phyloP scores from a whole-genome alignment of 208 protist species.

The Phytomonas sp. region DNA sequence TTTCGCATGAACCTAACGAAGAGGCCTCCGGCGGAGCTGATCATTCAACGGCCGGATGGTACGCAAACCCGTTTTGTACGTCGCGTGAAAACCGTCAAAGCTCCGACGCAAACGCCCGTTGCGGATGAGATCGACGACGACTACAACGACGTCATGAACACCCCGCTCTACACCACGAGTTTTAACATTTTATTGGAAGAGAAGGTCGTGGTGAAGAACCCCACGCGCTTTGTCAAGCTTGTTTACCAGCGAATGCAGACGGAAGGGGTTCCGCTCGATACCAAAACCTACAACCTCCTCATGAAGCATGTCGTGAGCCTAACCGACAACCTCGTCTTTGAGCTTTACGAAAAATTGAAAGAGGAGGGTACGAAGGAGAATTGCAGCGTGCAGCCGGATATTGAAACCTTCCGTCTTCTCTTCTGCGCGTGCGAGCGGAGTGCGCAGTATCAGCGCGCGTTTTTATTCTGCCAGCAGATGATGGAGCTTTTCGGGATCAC shows the following conservation, averaged over 20 bases:
- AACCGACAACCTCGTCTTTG: slow-evolving; percentile 68
- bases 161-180: slow-evolving; percentile 80
- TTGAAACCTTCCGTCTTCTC: slow-evolving; percentile 74
- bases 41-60: slow-evolving; percentile 54
- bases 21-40: slow-evolving; percentile 43
- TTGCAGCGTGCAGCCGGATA: slow-evolving; percentile 41
- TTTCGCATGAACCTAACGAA: slow-evolving; percentile 16
- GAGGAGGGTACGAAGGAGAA: slow-evolving; percentile 30
- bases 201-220: slow-evolving; percentile 21
- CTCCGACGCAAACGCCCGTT: not conserved
- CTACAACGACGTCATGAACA: slow-evolving; percentile 50
- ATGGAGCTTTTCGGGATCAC: slow-evolving; percentile 54
- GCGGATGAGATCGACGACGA: slow-evolving; percentile 57
- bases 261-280: slow-evolving; percentile 81
- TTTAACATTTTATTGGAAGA: slow-evolving; percentile 79
- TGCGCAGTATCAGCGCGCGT: slow-evolving; percentile 69
- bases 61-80: slow-evolving; percentile 59
- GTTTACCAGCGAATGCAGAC: slow-evolving; percentile 77
- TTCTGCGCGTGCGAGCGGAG: slow-evolving; percentile 86
- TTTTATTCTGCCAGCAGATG: slow-evolving; percentile 84
- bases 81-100: slow-evolving; percentile 8
- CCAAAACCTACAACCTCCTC: slow-evolving; percentile 84
- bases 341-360: slow-evolving; percentile 83
- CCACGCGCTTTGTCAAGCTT: slow-evolving; percentile 50
- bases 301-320: slow-evolving; percentile 78